A percentile compares a stretch with the other conserved stretches of the same genome.
phyloP scores from a whole-genome alignment of 2,329 filamentous ascomycete genomes.

The Emergomyces pasteurianus region DNA sequence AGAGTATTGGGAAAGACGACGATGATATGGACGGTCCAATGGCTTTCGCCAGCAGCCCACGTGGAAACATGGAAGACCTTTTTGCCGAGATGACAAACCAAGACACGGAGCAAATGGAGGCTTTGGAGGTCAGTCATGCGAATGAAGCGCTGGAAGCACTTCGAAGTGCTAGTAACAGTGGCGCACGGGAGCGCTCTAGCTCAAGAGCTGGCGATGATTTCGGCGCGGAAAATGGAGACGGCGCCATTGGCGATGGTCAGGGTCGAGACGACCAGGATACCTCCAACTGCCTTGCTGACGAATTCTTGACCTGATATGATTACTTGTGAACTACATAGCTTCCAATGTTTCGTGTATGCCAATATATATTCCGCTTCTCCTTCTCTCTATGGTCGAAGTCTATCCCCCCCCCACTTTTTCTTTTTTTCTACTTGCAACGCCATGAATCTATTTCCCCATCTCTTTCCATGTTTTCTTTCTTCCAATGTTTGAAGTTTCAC shows the following conservation, averaged over 20 bases:
- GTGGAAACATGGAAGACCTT: conserved; percentile 31
- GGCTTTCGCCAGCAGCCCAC: conserved; percentile 27
- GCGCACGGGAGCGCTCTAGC: conserved; percentile 21
- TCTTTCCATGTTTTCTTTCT: not conserved
- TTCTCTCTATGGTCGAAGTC: not conserved
- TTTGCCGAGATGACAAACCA: conserved; percentile 37
- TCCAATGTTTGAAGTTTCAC: not conserved
- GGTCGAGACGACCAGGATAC: conserved; percentile 15
- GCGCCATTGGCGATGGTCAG: conserved; percentile 4
- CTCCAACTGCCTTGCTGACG: conserved; percentile 15
- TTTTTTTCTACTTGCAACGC: not conserved
- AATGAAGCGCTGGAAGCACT: conserved; percentile 36
- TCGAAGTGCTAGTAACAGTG: conserved; percentile 26
- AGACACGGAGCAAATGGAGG: conserved; percentile 25
- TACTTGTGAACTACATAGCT: not conserved
- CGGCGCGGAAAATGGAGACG: not conserved
- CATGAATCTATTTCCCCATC: not conserved
- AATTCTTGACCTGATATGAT: conserved; percentile 13
- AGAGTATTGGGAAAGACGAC: conserved; percentile 17
- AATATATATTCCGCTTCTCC: conserved; percentile 8
- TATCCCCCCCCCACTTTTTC: conserved; percentile 3
- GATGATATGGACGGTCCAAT: conserved; percentile 24
- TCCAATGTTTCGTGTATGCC: not conserved
- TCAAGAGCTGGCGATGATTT: conserved; percentile 6
- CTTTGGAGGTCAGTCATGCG: conserved; percentile 34